These are phyloP conservation scores for Diaporthe ilicicola DNA, from an alignment of 2,329 filamentous ascomycete genomes.

Conservation along the genomic window DNA sequence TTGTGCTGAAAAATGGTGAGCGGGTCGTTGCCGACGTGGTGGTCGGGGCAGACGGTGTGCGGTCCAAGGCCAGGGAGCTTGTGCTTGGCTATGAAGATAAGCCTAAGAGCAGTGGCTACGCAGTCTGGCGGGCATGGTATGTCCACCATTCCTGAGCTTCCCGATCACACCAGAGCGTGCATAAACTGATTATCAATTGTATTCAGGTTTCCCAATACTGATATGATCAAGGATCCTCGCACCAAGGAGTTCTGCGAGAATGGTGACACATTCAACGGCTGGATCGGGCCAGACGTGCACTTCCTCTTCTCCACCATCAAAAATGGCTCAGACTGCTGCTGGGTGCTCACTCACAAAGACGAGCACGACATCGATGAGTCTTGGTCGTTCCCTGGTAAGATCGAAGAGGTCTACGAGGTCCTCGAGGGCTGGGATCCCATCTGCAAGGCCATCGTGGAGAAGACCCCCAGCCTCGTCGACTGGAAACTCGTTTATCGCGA, in stretches of 20 bases:
- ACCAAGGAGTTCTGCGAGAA: slow-evolving; percentile 63
- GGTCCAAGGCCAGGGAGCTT: slow-evolving; percentile 59
- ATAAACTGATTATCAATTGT: not conserved
- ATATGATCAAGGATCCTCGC: slow-evolving; percentile 59
- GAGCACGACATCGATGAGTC: slow-evolving; percentile 63
- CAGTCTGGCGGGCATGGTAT: slow-evolving; percentile 63
- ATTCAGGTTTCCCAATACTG: slow-evolving; percentile 55
- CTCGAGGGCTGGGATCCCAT: slow-evolving; percentile 61
- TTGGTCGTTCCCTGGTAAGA: slow-evolving; percentile 61
- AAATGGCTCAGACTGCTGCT: slow-evolving; percentile 62
- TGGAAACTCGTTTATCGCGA: slow-evolving; percentile 62
- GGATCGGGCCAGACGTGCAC: slow-evolving; percentile 65
- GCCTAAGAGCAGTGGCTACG: slow-evolving; percentile 60
- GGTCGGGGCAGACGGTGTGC: slow-evolving; percentile 63
- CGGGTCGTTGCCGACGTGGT: slow-evolving; percentile 59
- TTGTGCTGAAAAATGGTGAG: slow-evolving; percentile 57
- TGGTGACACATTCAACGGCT: slow-evolving; percentile 67
- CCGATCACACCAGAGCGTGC: not conserved
- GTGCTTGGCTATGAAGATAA: slow-evolving; percentile 61
- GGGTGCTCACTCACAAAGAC: slow-evolving; percentile 66
- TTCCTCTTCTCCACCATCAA: slow-evolving; percentile 67
- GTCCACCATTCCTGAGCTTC: slow-evolving; percentile 26
- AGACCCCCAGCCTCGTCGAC: slow-evolving; percentile 56
- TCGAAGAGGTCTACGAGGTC: slow-evolving; percentile 59
- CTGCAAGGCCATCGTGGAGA: slow-evolving; percentile 56